Conservation (phyloP, 1,284 basidiomycete species). For the Moesziomyces sp. region DNA sequence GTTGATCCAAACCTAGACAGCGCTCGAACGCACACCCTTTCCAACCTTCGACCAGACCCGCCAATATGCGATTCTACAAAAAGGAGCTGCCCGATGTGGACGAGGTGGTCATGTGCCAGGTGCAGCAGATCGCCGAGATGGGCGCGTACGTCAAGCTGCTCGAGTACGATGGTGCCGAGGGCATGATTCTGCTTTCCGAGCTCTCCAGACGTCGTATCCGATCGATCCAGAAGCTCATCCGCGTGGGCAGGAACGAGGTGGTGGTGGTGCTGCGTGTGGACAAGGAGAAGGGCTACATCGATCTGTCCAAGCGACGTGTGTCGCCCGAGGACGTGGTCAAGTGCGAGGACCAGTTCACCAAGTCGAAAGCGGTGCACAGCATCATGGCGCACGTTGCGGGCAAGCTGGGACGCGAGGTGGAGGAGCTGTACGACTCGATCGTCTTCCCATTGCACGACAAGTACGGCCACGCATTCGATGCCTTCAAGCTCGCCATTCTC, state of each 20-base stretch:
- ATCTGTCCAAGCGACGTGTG: slow-evolving; percentile 98
- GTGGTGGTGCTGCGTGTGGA: slow-evolving; percentile 98
- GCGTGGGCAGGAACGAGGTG: slow-evolving; percentile 97
- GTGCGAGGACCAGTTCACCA: slow-evolving; percentile 98
- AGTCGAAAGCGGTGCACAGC: slow-evolving; percentile 77
- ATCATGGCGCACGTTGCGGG: slow-evolving; percentile 66
- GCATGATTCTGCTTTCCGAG: slow-evolving; percentile 98
- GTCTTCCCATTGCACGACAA: slow-evolving; percentile 92
- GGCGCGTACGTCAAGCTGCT: slow-evolving; percentile 98
- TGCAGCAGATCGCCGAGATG: slow-evolving; percentile 99
- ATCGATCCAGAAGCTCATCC: slow-evolving; percentile 97
- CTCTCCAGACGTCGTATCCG: slow-evolving; percentile 95
- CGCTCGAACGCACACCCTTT: neutral
- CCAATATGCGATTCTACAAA: slow-evolving; percentile 67
- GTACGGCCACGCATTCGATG: slow-evolving; percentile 96
- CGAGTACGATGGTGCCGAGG: slow-evolving; percentile 98
- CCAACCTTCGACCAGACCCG: neutral
- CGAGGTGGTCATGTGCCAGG: slow-evolving; percentile 98
- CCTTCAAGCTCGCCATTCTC: slow-evolving; percentile 95
- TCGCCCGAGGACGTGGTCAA: slow-evolving; percentile 98
- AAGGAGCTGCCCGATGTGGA: slow-evolving; percentile 74
- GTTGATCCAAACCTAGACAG: neutral
- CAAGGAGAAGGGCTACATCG: slow-evolving; percentile 99
- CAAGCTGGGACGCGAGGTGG: slow-evolving; percentile 71
- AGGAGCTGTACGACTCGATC: slow-evolving; percentile 87